Evolutionary conservation across 2,329 filamentous ascomycete genomes (phyloP), one percentile per base, ranked within the genome.

Genomic region (Ceratocystis diversiconidia): DNA sequence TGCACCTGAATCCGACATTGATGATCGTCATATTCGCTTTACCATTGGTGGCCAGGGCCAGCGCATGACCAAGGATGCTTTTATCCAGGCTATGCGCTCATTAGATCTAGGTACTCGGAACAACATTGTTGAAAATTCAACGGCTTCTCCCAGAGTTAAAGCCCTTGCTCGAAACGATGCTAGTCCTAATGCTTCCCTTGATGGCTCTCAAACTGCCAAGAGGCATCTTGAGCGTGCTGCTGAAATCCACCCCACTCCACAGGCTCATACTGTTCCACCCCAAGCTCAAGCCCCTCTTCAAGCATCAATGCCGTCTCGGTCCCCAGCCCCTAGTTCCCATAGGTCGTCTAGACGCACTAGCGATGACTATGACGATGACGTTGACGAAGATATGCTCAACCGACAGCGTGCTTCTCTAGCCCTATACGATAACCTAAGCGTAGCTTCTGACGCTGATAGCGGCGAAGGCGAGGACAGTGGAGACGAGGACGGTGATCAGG

Each of bases 61-160:
- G 68, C 83, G 89, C 61, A 87, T 94, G 83, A 91, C 82, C 68
- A 92, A 92, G 75, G 84, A 86, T 3, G 88, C 91, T 71, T 92
- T 94, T 72, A 84, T 94, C 68, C 78, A 81, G 60, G 85, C 90
- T 72, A 85, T 94, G 71, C 83, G 85, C 69, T 82, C 85, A 69
- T 79, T 92, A 67, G 88, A 92, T 72, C 82, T 83, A 28, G 83
- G 83, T 71, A 83, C 85, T 15, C 80, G 81, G 5, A 77, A 76
- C 44, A 79, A 83, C 67, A 78, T 83, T 1, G 75, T 84, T 3
- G 79, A 82, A 46, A 76, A 78, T 65, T 82, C 80, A 0, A 75
- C 72, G 4, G 80, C 80, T 1, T 76, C 80, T 0, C 73, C 75
- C 3, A 75, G 74, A 0, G 72, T 83, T 70, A 83, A 83, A 73